Evolutionary conservation across 1,139 yeast species (phyloP), one percentile per base, ranked within the genome.

Genomic region (Debaryomycetaceae sp.): DNA sequence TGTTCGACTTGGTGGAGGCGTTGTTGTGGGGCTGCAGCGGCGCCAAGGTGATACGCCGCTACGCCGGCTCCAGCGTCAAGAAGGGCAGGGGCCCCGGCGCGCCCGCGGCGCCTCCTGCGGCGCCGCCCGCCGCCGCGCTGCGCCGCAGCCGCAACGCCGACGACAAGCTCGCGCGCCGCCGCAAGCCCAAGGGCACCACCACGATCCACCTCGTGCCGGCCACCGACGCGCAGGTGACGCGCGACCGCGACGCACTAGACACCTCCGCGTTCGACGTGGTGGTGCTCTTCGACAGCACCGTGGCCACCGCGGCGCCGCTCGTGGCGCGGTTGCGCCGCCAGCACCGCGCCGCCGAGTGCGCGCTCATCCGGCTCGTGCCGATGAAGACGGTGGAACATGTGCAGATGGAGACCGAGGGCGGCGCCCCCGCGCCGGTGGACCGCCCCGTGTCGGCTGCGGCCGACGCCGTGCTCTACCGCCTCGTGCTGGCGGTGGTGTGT

Each of bases 301-400:
- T 83, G 18, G 75, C 77, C 37, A 60, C 71, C 0, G 30, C 40
- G 17, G 35, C 44, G 28, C 54, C 43, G 2, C 58, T 58, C 36
- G 48, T 65, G 42, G 52, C 25, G 43, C 43, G 31, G n/a, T 31
- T 65, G 10, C 44, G 66, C 28, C 30, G 36, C 10, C 72, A 65
- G 39, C 58, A 64, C 37, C 43, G 64, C 23, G 35, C 46, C 4
- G 45, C 44, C 6, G 51, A 49, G 4, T n/a, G n/a, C n/a, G 18
- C 23, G 10, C 4, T 5, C 22, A 54, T 91, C 16, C 62, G 91
- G 23, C 59, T 89, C 17, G 74, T 85, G 2, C 83, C 95, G 2
- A 73, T 81, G 40, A 78, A 84, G 48, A 81, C 95, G 2, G 78
- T 86, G 19, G 96, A 89, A 45, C 97, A 89, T 47, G 75, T 81